Evolutionary conservation across 2,329 filamentous ascomycete genomes (phyloP), one percentile per base, ranked within the genome.

Genomic region (Samsoniella hepiali): DNA sequence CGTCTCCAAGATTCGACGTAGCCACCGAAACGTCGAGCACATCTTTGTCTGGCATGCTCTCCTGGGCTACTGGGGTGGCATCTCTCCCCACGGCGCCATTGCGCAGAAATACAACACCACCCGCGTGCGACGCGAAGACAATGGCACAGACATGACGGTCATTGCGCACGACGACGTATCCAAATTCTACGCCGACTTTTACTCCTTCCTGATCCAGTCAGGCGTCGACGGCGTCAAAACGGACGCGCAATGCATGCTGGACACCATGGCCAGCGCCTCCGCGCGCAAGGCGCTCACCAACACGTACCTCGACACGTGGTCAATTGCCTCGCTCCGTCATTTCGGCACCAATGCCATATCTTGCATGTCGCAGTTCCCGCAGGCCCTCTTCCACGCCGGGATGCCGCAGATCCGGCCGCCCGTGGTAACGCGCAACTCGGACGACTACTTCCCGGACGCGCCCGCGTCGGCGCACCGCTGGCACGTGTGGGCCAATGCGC

Each of bases 21-120:
- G 82, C 17, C 85, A 93, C 69, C 87, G 88, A 0, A 85, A 87
- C 64, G 88, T 98, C 64, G 84, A 90, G 65, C 90, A 97, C 69
- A 84, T 98, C 58, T 91, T 91, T 11, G 94, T 98, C 1, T 99
- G 95, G 95, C 95, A 99, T 77, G 91, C 94, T 1, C 81, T 98
- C 0, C 74, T 90, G 58, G 89, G 93, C 2, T 97, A 97, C 74
- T 97, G 95, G 95, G 94, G 92, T 54, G 93, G 93, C 0, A 87
- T 99, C 11, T 86, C 91, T 0, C 88, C 90, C 0, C 76, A 85
- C 5, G 91, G 93, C 0, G 83, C 87, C 55, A 85, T 99, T 56
- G 90, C 90, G 0, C 80, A 88, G 67, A 83, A 82, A 0, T 99
- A 98, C 77, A 90, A 91, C 72, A 96, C 92, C 0, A 78, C 88